These are phyloP conservation scores for Lepidopterella palustris DNA, from an alignment of 495 filamentous ascomycete species.

Conservation along the genomic window DNA sequence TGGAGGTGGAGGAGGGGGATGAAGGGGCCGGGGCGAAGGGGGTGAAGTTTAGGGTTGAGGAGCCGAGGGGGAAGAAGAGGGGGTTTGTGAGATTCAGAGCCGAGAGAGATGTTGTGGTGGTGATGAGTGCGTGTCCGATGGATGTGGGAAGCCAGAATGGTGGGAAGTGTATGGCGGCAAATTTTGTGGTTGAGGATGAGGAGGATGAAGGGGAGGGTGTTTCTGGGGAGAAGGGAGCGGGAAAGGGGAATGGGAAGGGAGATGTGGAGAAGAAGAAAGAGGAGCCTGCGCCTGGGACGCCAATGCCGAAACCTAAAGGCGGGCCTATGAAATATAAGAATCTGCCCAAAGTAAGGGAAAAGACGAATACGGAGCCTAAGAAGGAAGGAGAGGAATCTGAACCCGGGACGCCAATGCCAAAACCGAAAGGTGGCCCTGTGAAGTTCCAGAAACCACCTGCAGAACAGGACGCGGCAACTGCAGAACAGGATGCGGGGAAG, in stretches of 20 bases:
- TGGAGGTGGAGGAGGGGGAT: constrained; percentile 11
- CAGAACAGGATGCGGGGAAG: no score
- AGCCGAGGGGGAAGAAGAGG: constrained; percentile 33
- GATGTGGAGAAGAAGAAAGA: constrained; percentile 1
- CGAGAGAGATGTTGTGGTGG: constrained; percentile 37
- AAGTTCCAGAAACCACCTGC: no score
- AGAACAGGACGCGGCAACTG: no score
- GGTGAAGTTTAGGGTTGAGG: constrained; percentile 30
- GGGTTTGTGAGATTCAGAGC: constrained; percentile 37
- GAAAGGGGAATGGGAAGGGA: not conserved
- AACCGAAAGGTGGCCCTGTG: not conserved
- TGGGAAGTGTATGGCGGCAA: constrained; percentile 34
- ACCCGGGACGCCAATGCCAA: not conserved
- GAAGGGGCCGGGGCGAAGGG: constrained; percentile 24
- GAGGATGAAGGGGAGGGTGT: constrained; percentile 19
- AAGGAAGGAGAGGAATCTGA: not conserved
- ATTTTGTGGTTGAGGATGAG: constrained; percentile 33
- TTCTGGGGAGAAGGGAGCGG: no score
- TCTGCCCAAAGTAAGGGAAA: no score
- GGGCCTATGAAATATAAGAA: no score
- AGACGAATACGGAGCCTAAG: not conserved
- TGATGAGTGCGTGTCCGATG: constrained; percentile 41
- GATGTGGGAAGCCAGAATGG: constrained; percentile 35
- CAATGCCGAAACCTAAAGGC: constrained; percentile 2
- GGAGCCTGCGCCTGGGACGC: not conserved